A percentile compares a stretch with the other conserved stretches of the same genome.
Conservation (phyloP, 257 asterid species). For the Agastache rugosa region DNA sequence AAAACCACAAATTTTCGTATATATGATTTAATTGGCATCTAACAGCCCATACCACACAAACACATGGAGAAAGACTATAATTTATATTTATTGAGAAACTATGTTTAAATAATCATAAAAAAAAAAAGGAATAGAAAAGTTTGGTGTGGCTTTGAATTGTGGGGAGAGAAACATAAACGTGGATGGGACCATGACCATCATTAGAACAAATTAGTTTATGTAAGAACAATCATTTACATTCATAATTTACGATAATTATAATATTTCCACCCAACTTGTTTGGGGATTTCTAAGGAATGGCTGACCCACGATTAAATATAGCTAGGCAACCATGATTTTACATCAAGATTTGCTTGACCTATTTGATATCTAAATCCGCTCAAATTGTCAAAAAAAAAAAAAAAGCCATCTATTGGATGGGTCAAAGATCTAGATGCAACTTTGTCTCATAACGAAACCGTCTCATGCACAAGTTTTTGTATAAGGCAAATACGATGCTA, state of each 20-base stretch:
- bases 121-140: constrained; percentile 16
- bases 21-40: constrained; percentile 21
- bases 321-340: neutral
- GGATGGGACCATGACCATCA: constrained; percentile 57
- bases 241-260: constrained; percentile 32
- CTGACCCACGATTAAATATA: constrained; percentile 49
- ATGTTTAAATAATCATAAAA: too few species aligned
- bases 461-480: too few species aligned
- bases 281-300: constrained; percentile 51
- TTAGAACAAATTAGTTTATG: constrained; percentile 44
- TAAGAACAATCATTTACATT: constrained; percentile 43
- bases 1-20: constrained; percentile 19
- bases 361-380: too few species aligned
- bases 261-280: constrained; percentile 50
- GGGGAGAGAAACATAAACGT: constrained; percentile 45
- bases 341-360: neutral
- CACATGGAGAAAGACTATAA: constrained; percentile 37
- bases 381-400: too few species aligned
- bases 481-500: too few species aligned
- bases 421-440: too few species aligned
- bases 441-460: too few species aligned
- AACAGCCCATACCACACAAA: constrained; percentile 36
- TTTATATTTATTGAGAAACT: constrained; percentile 33
- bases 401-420: too few species aligned
- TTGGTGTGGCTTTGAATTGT: constrained; percentile 45